Percentiles rank a stretch among this genome's conserved stretches.
phyloP scores from a whole-genome alignment of 192 early-diverging fungal species.

The Globomyces pollinis-pini region DNA sequence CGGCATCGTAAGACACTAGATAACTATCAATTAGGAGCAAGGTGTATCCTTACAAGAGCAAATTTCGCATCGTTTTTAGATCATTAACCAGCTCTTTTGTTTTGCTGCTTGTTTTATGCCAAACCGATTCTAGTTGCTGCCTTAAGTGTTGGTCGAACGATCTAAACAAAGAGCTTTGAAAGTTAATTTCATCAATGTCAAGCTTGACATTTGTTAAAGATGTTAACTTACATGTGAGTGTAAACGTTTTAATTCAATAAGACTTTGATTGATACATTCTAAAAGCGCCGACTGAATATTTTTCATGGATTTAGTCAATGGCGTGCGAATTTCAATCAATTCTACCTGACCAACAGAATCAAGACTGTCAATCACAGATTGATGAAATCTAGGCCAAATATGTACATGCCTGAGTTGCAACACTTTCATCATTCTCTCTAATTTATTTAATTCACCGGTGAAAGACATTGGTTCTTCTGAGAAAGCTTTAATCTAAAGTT shows the following conservation, averaged over 20 bases:
- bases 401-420: slow-evolving; percentile 74
- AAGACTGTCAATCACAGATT: slow-evolving; percentile 47
- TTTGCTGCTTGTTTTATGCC: slow-evolving; percentile 71
- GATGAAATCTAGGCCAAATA: slow-evolving; percentile 82
- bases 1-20: slow-evolving; percentile 76
- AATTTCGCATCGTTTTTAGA: slow-evolving; percentile 58
- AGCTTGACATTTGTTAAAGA: slow-evolving; percentile 47
- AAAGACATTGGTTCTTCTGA: slow-evolving; percentile 81
- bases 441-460: slow-evolving; percentile 70
- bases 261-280: slow-evolving; percentile 73
- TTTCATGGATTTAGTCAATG: slow-evolving; percentile 72
- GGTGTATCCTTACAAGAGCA: slow-evolving; percentile 51
- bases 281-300: slow-evolving; percentile 73
- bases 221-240: slow-evolving; percentile 44
- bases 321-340: slow-evolving; percentile 68
- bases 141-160: slow-evolving; percentile 78
- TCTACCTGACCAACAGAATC: slow-evolving; percentile 38
- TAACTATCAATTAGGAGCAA: slow-evolving; percentile 47
- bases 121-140: slow-evolving; percentile 72
- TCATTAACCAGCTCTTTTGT: slow-evolving; percentile 72
- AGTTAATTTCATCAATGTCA: slow-evolving; percentile 73
- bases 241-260: slow-evolving; percentile 66
- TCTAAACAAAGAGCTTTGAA: slow-evolving; percentile 79
- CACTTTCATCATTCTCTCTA: slow-evolving; percentile 77
- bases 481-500: slow-evolving; percentile 94